Conservation (phyloP, 495 filamentous ascomycete genomes). For the Aspergillus asperescens region DNA sequence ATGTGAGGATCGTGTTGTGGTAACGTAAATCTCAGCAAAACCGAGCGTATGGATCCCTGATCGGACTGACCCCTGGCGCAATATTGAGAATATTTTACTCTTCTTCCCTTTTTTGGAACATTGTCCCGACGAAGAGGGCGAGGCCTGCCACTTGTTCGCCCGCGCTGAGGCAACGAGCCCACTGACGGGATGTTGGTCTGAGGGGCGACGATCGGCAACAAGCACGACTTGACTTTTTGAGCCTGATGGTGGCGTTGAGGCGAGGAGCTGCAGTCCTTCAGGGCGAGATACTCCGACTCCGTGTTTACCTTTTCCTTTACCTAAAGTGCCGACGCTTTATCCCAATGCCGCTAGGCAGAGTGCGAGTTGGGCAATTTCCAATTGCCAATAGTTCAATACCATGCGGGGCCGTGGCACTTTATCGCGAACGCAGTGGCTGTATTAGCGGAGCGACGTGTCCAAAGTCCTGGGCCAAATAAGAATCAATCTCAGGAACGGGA, state of each 20-base stretch:
- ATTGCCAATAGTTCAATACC: background rate
- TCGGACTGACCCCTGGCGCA: background rate
- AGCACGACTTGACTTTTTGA: background rate
- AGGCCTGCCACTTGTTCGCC: background rate
- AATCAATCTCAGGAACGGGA: constrained; percentile 8
- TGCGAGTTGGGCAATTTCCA: background rate
- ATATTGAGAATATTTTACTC: background rate
- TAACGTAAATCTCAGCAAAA: background rate
- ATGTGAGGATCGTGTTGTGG: background rate
- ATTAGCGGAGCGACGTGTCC: constrained; percentile 6
- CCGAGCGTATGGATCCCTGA: background rate
- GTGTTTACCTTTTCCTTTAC: constrained; percentile 6
- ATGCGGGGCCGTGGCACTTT: constrained; percentile 1
- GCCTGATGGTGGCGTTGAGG: background rate
- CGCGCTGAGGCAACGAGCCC: constrained; percentile 2
- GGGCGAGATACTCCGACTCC: background rate
- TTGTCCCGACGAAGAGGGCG: background rate
- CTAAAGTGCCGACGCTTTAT: background rate
- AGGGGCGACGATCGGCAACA: background rate
- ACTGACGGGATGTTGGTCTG: background rate
- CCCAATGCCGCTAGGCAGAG: background rate
- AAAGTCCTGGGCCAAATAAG: constrained; percentile 2
- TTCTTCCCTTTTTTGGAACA: background rate
- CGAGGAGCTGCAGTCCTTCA: background rate
- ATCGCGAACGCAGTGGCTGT: background rate